Evolutionary conservation across 73 alveolate species (phyloP).

Genomic region (Tetrahymena elliotti): DNA sequence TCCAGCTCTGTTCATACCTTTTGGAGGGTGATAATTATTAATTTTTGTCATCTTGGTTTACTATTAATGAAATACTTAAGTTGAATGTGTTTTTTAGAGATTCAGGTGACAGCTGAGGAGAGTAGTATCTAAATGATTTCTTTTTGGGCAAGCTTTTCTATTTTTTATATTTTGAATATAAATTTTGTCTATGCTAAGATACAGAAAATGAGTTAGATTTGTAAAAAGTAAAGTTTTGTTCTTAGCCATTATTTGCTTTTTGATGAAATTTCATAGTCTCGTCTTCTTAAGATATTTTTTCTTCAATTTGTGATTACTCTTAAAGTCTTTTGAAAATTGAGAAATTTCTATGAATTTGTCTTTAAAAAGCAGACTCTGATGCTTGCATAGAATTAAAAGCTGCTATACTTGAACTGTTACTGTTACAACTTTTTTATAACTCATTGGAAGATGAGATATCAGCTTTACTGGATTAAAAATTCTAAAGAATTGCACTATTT

Average conservation of each 20-base stretch:
- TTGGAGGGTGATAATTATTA: neutral
- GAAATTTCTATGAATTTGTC: neutral
- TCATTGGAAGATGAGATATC: neutral
- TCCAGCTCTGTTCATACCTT: too few species aligned
- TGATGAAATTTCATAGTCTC: neutral
- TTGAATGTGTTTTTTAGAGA: neutral
- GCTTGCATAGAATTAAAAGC: neutral
- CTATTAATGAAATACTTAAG: neutral
- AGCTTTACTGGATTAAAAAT: neutral
- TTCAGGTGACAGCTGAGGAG: neutral
- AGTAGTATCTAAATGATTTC: neutral
- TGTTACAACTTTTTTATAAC: neutral
- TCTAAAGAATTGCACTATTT: neutral
- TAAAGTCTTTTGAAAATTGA: neutral
- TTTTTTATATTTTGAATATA: too few species aligned
- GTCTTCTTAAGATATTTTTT: neutral
- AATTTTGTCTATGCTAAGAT: neutral
- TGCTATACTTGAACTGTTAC: neutral
- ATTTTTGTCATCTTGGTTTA: neutral
- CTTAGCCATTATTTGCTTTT: neutral
- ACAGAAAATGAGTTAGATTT: neutral
- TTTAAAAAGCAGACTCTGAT: neutral
- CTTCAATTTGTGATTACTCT: neutral
- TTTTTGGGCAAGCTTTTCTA: too few species aligned
- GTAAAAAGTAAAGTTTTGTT: neutral